These are phyloP conservation scores for Aspergillus sp. DNA, from an alignment of 2,329 filamentous ascomycete genomes.

Conservation along the genomic window DNA sequence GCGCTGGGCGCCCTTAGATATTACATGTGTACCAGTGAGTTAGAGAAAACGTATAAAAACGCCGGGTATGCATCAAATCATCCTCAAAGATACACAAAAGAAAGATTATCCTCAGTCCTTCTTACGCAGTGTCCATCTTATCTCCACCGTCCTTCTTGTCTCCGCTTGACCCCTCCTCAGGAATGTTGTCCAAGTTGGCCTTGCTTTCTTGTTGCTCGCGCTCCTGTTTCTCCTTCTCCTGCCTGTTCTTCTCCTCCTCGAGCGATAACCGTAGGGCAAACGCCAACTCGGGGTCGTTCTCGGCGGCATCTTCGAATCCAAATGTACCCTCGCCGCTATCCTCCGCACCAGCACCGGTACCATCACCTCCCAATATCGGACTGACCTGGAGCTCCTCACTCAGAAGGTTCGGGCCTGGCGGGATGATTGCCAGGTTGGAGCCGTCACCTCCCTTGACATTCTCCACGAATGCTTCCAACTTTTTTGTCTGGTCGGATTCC, in stretches of 20 bases:
- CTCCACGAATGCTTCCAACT: slow-evolving; percentile 89
- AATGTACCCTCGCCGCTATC: slow-evolving; percentile 52
- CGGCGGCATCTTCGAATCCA: slow-evolving; percentile 77
- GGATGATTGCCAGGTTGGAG: slow-evolving; percentile 84
- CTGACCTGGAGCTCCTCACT: slow-evolving; percentile 87
- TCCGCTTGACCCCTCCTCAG: slow-evolving; percentile 65
- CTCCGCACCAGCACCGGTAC: slow-evolving; percentile 50
- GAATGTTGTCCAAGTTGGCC: slow-evolving; percentile 70
- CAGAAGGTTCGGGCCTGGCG: slow-evolving; percentile 82
- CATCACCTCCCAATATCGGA: slow-evolving; percentile 82
- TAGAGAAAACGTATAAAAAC: slow-evolving; percentile 22
- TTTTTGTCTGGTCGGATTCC: slow-evolving; percentile 78
- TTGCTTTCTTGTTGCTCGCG: slow-evolving; percentile 67
- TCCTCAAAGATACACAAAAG: slow-evolving; percentile 12
- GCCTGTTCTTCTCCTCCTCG: slow-evolving; percentile 92
- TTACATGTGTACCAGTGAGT: slow-evolving; percentile 7
- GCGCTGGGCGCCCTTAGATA: slow-evolving; percentile 11
- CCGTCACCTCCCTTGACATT: slow-evolving; percentile 86
- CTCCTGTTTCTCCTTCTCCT: slow-evolving; percentile 76
- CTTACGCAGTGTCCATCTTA: slow-evolving; percentile 86
- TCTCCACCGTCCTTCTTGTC: slow-evolving; percentile 55
- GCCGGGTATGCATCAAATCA: slow-evolving; percentile 34
- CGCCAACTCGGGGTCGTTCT: slow-evolving; percentile 81
- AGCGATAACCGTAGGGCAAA: slow-evolving; percentile 94
- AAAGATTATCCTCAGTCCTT: slow-evolving; percentile 7